Evolutionary conservation across 768 basidiomycete species (phyloP).

Genomic region (Flagelloscypha sp.): DNA sequence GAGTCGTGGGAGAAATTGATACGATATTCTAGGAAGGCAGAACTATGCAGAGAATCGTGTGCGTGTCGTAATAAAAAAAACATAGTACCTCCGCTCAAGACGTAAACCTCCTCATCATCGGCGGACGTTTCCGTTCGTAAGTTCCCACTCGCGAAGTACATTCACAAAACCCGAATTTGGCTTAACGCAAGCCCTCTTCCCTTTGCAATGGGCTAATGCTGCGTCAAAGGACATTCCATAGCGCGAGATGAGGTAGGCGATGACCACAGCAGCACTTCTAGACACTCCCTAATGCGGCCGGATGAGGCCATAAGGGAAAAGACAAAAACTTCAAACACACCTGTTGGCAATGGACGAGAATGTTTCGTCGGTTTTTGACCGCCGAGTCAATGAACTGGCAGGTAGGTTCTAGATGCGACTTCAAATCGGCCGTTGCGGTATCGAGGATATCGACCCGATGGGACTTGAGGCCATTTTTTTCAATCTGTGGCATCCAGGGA

Average conservation of each 20-base stretch:
- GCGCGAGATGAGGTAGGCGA: slow-evolving; percentile 73
- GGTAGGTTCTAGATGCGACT: slow-evolving; percentile 59
- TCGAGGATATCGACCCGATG: slow-evolving; percentile 67
- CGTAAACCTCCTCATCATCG: slow-evolving; percentile 2
- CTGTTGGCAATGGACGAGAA: slow-evolving; percentile 80
- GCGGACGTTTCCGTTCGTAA: slow-evolving; percentile 17
- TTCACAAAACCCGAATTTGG: slow-evolving; percentile 72
- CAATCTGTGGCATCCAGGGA: slow-evolving; percentile 47
- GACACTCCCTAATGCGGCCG: slow-evolving; percentile 53
- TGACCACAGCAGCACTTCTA: slow-evolving; percentile 67
- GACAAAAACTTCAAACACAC: slow-evolving; percentile 28
- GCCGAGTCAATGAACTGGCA: slow-evolving; percentile 60
- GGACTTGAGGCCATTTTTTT: slow-evolving; percentile 40
- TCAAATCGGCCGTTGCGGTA: slow-evolving; percentile 49
- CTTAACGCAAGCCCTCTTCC: slow-evolving; percentile 63
- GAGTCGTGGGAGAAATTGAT: too few relatives aligned
- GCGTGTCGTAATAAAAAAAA: too few relatives aligned
- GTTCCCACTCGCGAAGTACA: slow-evolving; percentile 53
- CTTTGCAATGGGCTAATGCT: slow-evolving; percentile 51
- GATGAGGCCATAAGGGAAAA: slow-evolving; percentile 5
- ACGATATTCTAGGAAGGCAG: too few relatives aligned
- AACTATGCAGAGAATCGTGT: too few relatives aligned
- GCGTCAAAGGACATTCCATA: slow-evolving; percentile 66
- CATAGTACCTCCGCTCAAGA: too few relatives aligned
- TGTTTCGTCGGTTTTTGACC: slow-evolving; percentile 50